Conservation (phyloP, 2,329 filamentous ascomycete genomes). For the Leptodontidium sp. region DNA sequence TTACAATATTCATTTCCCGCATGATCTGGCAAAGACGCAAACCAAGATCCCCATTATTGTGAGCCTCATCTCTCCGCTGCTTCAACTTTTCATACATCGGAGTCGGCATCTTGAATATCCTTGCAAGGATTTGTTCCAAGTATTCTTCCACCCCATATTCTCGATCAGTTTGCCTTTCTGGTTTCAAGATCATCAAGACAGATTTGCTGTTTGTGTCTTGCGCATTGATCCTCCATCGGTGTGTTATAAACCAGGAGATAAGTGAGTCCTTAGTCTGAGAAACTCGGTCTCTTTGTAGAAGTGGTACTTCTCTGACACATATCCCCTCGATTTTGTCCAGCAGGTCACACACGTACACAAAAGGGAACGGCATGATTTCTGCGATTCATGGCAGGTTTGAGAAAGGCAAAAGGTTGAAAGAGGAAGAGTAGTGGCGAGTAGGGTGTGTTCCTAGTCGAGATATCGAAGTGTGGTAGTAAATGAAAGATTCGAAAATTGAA, state of each 20-base stretch:
- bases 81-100: conserved; percentile 68
- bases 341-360: conserved; percentile 76
- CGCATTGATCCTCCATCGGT: conserved; percentile 66
- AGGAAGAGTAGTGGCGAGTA: background rate
- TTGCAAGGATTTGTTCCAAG: conserved; percentile 72
- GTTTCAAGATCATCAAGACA: conserved; percentile 78
- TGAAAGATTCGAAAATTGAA: no score
- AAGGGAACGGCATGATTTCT: conserved; percentile 67
- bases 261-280: conserved; percentile 66
- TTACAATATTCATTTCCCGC: conserved; percentile 35
- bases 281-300: conserved; percentile 49
- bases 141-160: conserved; percentile 74
- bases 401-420: background rate
- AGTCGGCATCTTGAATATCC: conserved; percentile 69
- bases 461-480: no score
- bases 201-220: conserved; percentile 66
- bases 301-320: conserved; percentile 49
- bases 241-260: conserved; percentile 71
- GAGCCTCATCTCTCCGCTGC: conserved; percentile 55
- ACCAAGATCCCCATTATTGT: conserved; percentile 65
- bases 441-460: no score
- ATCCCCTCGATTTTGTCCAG: conserved; percentile 70
- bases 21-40: conserved; percentile 52
- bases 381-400: conserved; percentile 5
- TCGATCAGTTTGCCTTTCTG: conserved; percentile 78